Evolutionary conservation across 441 rosid genomes (phyloP), one percentile per base, ranked within the genome.

Genomic region (Viola pubescens): DNA sequence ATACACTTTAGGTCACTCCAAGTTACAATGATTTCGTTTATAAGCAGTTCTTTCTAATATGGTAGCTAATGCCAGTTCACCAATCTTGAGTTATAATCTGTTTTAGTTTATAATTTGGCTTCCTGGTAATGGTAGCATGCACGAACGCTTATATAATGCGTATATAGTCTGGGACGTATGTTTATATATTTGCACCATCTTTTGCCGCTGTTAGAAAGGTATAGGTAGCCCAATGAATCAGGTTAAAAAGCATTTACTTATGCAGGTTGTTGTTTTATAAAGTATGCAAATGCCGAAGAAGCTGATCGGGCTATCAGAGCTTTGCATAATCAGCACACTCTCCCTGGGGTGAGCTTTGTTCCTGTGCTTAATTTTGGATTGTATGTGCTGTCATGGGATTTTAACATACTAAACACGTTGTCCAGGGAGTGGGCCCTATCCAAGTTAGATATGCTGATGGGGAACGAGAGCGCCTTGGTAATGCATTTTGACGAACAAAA

Each of bases 361-460:
- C 56, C 37, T 52, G 59, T 66, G 37, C 59, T 69, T 63, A 65
- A 63, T 69, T 65, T 71, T n/a, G 49, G 34, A 47, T 65, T 10
- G 48, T 58, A 11, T 12, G 14, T 46, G 49, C 14, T 42, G 11
- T 44, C 51, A 38, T 46, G 56, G 39, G 66, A 52, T 52, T 68
- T 75, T 72, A 67, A 68, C 50, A 47, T 56, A 48, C 61, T 46
- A 45, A 54, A 57, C 57, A 38, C 71, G 49, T 72, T 71, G 77
- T 63, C 62, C 85, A 94, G 99, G 99, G 97, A 73, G 63, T 72
- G 58, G 94, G 92, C 59, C 99, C 95, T 65, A 88, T 94, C 63
- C 99, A 90, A 82, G 99, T 94, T 70, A 83, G 98, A 74, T 94
- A 88, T 70, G 99, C 99, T 68, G 99, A 94, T 68, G 99, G 99